These are phyloP conservation scores for Flaveria linearis DNA, from an alignment of 129 eudicot species.

Conservation along the genomic window DNA sequence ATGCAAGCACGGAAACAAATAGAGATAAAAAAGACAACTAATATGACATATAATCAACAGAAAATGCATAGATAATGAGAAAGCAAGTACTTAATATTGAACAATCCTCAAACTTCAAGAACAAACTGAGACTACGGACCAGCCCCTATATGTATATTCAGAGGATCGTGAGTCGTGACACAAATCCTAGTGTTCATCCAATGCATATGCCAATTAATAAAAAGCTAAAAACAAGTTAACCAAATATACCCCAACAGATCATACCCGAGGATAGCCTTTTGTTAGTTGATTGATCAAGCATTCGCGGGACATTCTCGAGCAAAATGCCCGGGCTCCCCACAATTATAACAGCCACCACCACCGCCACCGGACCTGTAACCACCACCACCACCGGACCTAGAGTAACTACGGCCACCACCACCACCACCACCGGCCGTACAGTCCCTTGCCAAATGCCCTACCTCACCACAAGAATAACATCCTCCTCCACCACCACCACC, in stretches of 20 bases:
- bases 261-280: background rate
- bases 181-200: background rate
- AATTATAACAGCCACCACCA: slow-evolving; percentile 35
- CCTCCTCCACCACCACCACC: slow-evolving; percentile 33
- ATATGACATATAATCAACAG: background rate
- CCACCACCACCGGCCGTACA: slow-evolving; percentile 31
- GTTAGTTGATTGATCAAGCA: slow-evolving; percentile 23
- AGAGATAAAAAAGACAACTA: background rate
- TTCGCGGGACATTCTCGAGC: slow-evolving; percentile 50
- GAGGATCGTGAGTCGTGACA: background rate
- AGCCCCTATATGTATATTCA: slow-evolving; percentile 27
- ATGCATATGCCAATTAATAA: slow-evolving; percentile 9
- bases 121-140: slow-evolving; percentile 6
- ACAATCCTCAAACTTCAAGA: background rate
- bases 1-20: background rate
- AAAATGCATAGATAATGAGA: background rate
- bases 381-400: slow-evolving; percentile 23
- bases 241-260: slow-evolving; percentile 20
- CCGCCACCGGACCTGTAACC: slow-evolving; percentile 14
- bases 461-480: slow-evolving; percentile 41
- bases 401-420: slow-evolving; percentile 25
- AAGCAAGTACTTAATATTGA: background rate
- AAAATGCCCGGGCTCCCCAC: slow-evolving; percentile 48
- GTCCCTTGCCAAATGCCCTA: slow-evolving; percentile 46
- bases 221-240: slow-evolving; percentile 4